Evolutionary conservation across 1,139 yeast species (phyloP).

Genomic region (Yamadazyma epiphylla): DNA sequence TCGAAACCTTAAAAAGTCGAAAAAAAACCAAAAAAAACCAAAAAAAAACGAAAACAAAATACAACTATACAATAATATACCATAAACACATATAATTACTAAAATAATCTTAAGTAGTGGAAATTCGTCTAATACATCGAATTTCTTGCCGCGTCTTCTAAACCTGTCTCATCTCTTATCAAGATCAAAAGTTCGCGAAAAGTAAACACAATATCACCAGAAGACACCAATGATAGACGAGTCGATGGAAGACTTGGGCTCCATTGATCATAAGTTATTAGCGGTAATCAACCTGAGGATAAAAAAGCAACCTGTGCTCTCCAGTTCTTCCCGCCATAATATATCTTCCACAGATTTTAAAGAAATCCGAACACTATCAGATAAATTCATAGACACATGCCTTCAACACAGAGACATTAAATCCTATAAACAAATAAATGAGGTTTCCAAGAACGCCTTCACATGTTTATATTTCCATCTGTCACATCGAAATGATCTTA

Average conservation of each 20-base stretch:
- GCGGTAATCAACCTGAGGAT: constrained; percentile 1
- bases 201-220: neutral
- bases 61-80: too few relatives aligned
- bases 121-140: too few relatives aligned
- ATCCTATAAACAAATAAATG: neutral
- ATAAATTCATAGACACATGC: constrained; percentile 3
- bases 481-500: neutral
- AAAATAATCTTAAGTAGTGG: too few relatives aligned
- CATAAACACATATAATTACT: too few relatives aligned
- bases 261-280: neutral
- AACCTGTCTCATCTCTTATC: too few relatives aligned
- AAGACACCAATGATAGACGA: neutral
- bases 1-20: too few relatives aligned
- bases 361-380: constrained; percentile 4
- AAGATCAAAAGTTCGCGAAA: neutral
- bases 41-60: too few relatives aligned
- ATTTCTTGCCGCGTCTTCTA: too few relatives aligned
- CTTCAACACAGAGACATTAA: constrained; percentile 1
- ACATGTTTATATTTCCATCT: constrained; percentile 7
- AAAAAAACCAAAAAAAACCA: too few relatives aligned
- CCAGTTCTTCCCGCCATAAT: constrained; percentile 2
- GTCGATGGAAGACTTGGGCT: neutral
- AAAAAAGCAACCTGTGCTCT: neutral
- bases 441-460: constrained; percentile 6
- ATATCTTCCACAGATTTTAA: constrained; percentile 1